Conservation (phyloP, 352 stramenopile genomes). For the Phytophthora palmivora region DNA sequence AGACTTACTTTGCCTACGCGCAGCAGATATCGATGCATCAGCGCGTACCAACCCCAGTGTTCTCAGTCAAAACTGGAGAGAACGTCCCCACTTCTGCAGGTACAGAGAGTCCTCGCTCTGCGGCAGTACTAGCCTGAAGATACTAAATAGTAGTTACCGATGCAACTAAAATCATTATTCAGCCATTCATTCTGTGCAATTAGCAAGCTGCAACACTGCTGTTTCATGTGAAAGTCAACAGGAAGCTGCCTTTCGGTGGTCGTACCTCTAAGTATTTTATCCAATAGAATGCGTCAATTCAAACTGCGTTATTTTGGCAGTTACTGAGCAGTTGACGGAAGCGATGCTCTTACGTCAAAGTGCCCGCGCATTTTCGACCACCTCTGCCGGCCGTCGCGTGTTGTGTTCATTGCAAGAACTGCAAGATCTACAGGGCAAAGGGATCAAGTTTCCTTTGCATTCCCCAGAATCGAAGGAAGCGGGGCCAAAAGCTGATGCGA, state of each 20-base stretch:
- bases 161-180: conserved; percentile 22
- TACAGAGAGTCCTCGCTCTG: conserved; percentile 12
- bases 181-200: not conserved
- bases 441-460: conserved; percentile 69
- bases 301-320: conserved; percentile 11
- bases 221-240: not conserved
- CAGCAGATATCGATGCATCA: conserved; percentile 72
- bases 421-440: conserved; percentile 42
- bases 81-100: conserved; percentile 11
- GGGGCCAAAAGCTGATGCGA: conserved; percentile 1
- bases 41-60: conserved; percentile 63
- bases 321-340: conserved; percentile 5
- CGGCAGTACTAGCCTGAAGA: conserved; percentile 38
- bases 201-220: no score
- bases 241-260: conserved; percentile 27
- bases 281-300: conserved; percentile 13
- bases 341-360: conserved; percentile 22
- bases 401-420: conserved; percentile 70
- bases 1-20: conserved; percentile 70
- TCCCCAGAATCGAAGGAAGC: conserved; percentile 10
- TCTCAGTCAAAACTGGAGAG: conserved; percentile 53
- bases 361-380: conserved; percentile 32
- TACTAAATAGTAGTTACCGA: conserved; percentile 17
- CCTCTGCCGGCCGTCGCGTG: conserved; percentile 33
- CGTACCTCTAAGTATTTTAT: not conserved